A percentile compares a stretch with the other conserved stretches of the same genome.
These are phyloP conservation scores for Rehmannia glutinosa DNA, from an alignment of 257 asterid genomes.

Conservation along the genomic window DNA sequence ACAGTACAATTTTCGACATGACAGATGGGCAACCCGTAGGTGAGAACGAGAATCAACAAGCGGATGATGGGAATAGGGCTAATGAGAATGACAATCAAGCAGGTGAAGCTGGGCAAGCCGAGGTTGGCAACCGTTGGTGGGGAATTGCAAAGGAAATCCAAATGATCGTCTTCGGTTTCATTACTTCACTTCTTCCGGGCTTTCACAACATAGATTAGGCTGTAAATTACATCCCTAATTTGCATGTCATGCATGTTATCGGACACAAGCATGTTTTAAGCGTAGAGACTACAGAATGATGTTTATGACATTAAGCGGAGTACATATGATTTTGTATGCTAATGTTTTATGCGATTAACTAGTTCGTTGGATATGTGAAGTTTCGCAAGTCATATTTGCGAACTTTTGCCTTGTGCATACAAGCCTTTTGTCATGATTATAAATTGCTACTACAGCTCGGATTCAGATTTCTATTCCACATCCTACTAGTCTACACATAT, in stretches of 20 bases:
- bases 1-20: conserved; percentile 3
- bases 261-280: background rate
- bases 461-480: too few species aligned
- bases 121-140: conserved; percentile 70
- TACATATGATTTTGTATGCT: background rate
- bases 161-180: too few species aligned
- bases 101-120: conserved; percentile 45
- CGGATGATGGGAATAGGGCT: conserved; percentile 40
- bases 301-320: background rate
- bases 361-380: too few species aligned
- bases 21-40: conserved; percentile 54
- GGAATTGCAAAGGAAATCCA: conserved; percentile 75
- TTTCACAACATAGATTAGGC: conserved; percentile 77
- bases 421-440: too few species aligned
- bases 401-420: too few species aligned
- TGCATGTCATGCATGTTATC: background rate
- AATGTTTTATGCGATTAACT: background rate
- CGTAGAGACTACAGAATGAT: background rate
- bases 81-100: conserved; percentile 45
- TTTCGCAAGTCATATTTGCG: too few species aligned
- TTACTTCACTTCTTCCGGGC: conserved; percentile 92
- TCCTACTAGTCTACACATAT: too few species aligned
- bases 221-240: conserved; percentile 12
- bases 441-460: too few species aligned
- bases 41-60: conserved; percentile 53